Evolutionary conservation across 2,329 filamentous ascomycete species (phyloP), one percentile per base, ranked within the genome.

Genomic region (Clarireedia homoeocarpa): DNA sequence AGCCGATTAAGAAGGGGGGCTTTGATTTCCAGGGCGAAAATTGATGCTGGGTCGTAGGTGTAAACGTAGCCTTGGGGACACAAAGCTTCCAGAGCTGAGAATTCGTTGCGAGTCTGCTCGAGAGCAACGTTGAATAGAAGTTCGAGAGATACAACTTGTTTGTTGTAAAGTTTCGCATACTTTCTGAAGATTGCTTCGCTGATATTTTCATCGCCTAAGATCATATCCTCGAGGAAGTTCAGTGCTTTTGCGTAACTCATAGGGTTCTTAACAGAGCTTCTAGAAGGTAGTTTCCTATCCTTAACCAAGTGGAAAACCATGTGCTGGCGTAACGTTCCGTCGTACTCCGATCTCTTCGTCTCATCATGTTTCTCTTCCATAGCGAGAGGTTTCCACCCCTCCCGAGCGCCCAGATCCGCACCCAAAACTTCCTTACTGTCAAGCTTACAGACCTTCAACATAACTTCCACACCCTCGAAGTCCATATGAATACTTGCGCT

Each of bases 401-500:
- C 15, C n/a, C 14, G 6, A 45, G n/a, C 7, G 62, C 55, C 23
- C 48, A 10, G 3, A 64, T 65, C 1, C 55, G 5, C 4, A 61
- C 30, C 36, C 58, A 58, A 12, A 23, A 1, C 0, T 47, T 45
- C 3, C 27, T 7, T 30, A 30, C 27, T 30, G 9, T 54, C 53
- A 4, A 67, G 48, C 36, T 27, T 58, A 46, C 62, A 65, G 9
- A 61, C 53, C 2, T 47, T 46, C n/a, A 65, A 39, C 65, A 67
- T 65, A 26, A 67, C 64, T 12, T 23, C 50, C 3, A n/a, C 9
- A 4, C 34, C 30, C 51, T 67, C 65, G 38, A 67, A 67, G 57
- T 67, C 65, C 58, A 60, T 53, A 36, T 66, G 65, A 17, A 67
- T 62, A 20, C 34, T 56, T 2, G 62, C 65, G 48, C 61, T 65